Percentiles rank a stretch among this genome's conserved stretches.
Evolutionary conservation across 2,329 filamentous ascomycete genomes (phyloP).

Genomic region (Cercospora zeae-maydis): DNA sequence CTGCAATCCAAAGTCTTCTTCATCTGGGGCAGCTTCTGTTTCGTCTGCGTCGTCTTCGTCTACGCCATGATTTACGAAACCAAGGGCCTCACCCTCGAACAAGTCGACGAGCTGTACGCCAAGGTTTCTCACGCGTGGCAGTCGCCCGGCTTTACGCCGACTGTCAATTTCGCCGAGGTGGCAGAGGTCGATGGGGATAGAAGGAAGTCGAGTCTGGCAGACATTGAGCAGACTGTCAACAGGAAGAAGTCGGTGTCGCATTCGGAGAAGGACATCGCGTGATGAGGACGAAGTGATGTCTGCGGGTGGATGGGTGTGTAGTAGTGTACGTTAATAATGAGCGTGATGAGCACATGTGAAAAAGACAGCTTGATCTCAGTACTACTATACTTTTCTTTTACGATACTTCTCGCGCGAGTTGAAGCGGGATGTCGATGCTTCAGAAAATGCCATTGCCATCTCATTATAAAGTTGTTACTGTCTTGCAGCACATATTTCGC

Average conservation of each 20-base stretch:
- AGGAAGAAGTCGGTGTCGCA: slow-evolving; percentile 37
- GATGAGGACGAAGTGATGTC: background rate
- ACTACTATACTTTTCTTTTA: too few species aligned
- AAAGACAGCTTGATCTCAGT: background rate
- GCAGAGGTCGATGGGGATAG: slow-evolving; percentile 35
- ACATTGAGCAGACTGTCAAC: slow-evolving; percentile 34
- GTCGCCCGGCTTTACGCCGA: slow-evolving; percentile 50
- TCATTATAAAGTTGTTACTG: too few species aligned
- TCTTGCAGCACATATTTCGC: background rate
- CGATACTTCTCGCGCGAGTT: too few species aligned
- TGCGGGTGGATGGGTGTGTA: background rate
- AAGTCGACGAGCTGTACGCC: slow-evolving; percentile 74
- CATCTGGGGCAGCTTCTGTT: slow-evolving; percentile 57
- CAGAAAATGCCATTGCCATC: too few species aligned
- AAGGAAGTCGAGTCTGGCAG: slow-evolving; percentile 32
- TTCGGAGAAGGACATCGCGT: slow-evolving; percentile 23
- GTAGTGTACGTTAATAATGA: background rate
- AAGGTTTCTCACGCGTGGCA: slow-evolving; percentile 60
- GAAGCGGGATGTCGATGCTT: too few species aligned
- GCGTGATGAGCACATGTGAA: background rate
- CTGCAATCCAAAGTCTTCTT: slow-evolving; percentile 59
- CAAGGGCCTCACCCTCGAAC: slow-evolving; percentile 75
- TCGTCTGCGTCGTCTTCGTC: slow-evolving; percentile 48
- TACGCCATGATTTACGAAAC: slow-evolving; percentile 67
- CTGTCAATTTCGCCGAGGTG: slow-evolving; percentile 47